Evolutionary conservation across 2,329 filamentous ascomycete genomes (phyloP).

Genomic region (Tolypocladium tropicale): DNA sequence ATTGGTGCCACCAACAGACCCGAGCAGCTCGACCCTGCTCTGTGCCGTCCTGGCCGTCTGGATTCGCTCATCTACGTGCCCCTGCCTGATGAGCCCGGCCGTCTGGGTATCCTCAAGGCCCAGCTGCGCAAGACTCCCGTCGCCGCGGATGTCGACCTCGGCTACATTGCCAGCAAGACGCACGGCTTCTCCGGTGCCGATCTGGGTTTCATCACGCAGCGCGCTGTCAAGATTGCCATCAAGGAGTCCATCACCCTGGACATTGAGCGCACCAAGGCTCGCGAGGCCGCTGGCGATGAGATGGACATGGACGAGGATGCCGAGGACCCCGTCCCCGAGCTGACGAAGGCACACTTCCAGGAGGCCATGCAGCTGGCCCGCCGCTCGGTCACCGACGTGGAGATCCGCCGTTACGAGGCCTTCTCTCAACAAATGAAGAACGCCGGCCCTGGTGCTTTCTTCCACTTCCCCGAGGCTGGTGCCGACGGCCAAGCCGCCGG

Average conservation of each 20-base stretch:
- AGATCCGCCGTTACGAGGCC: conserved; percentile 96
- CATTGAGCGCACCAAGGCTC: conserved; percentile 83
- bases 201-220: conserved; percentile 97
- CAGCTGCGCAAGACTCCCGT: conserved; percentile 98
- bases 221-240: conserved; percentile 97
- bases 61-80: conserved; percentile 98
- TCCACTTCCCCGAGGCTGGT: conserved; percentile 83
- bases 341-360: conserved; percentile 95
- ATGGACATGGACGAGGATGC: conserved; percentile 60
- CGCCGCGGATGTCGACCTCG: conserved; percentile 72
- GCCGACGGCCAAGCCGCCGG: conserved; percentile 51
- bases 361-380: conserved; percentile 95
- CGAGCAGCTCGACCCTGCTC: conserved; percentile 94
- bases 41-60: conserved; percentile 96
- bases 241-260: conserved; percentile 88
- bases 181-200: conserved; percentile 99
- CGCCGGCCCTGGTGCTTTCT: conserved; percentile 86
- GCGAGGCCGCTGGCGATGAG: conserved; percentile 74
- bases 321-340: conserved; percentile 90
- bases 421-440: conserved; percentile 99
- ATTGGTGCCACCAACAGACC: conserved; percentile 98
- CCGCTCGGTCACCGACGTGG: conserved; percentile 88
- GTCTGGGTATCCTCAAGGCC: conserved; percentile 81
- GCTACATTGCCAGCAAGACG: conserved; percentile 91
- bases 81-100: conserved; percentile 82